Base-by-base conservation (phyloP, 768 basidiomycete species). In the Mycena galericulata region DNA sequence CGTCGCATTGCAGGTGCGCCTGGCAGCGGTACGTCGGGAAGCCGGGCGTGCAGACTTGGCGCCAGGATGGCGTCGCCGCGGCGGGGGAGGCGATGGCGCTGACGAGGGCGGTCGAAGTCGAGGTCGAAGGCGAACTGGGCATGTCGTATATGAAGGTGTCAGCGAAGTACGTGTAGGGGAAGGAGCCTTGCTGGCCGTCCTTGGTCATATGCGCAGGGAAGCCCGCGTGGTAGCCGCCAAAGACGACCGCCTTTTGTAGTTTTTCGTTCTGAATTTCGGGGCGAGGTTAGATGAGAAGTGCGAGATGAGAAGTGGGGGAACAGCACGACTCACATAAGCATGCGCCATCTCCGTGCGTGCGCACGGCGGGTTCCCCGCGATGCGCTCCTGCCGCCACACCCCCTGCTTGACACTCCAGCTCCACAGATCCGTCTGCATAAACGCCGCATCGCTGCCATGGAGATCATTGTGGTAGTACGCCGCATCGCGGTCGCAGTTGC, bases 11-110 rank as follows among this genome's bases (percentile, higher is more conserved):
- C 36, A 83, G 77, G 27, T 76, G 72, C 4, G 80, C 70, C 45
- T 79, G 79, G 6, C 79, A 79, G 49, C 82, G 80, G 63, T 84
- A 83, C 5, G 80, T 83, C 1, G 83, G 82, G 74, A 83, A 82
- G 22, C 80, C 82, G 20, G 75, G 75, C 1, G 81, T 80, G 26
- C 83, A 60, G 18, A 82, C 79, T 29, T 84, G 82, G 45, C 77
- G 74, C 80, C 81, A 84, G n/a, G 68, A 70, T 24, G 50, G 58
- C 62, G 58, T 20, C 74, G 46, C 12, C 6, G 26, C 32, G 7
- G 59, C 32, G 2, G 59, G 59, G n/a, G n/a, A n/a, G 20, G 30
- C 41, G 6, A 36, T 36, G 14, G 6, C 14, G 41, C 17, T 43
- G 20, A 17, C 20, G 18, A 59, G 5, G 5, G 7, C 41, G 9